phyloP scores from a whole-genome alignment of 2,329 filamentous ascomycete species.

The Sporothrix curviconia region DNA sequence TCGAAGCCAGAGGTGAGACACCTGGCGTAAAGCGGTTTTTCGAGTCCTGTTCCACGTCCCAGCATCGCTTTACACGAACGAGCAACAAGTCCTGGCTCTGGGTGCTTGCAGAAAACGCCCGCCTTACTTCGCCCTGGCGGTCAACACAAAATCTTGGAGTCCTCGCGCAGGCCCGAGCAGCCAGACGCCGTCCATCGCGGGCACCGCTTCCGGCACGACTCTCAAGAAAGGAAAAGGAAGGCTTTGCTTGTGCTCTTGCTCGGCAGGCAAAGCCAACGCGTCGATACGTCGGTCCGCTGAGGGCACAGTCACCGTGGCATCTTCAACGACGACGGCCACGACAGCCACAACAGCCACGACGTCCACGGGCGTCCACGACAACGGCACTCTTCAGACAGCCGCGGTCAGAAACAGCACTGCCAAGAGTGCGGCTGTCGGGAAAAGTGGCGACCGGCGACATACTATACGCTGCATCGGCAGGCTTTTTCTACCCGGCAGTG shows the following conservation, averaged over 20 bases:
- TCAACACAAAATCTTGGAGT: too few relatives aligned
- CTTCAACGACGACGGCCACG: conserved; percentile 1
- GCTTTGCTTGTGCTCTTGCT: not conserved
- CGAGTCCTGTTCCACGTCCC: too few relatives aligned
- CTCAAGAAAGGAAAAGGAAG: not conserved
- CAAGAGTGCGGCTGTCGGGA: not conserved
- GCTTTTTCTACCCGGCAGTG: not conserved
- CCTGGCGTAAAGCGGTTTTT: too few relatives aligned
- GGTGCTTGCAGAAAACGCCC: not conserved
- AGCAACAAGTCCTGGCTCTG: too few relatives aligned
- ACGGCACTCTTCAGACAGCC: not conserved
- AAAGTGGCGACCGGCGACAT: not conserved
- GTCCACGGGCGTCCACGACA: not conserved
- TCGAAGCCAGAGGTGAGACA: too few relatives aligned
- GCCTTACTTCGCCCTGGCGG: conserved; percentile 21
- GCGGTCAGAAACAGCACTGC: not conserved
- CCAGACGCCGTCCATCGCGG: conserved; percentile 5
- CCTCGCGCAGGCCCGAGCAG: conserved; percentile 18
- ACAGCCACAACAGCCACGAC: not conserved
- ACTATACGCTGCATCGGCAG: not conserved
- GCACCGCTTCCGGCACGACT: not conserved
- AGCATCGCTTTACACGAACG: too few relatives aligned
- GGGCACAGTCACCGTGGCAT: conserved; percentile 8
- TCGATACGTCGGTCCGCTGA: not conserved
- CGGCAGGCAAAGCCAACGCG: not conserved